phyloP scores from a whole-genome alignment of 2,329 filamentous ascomycete species.

The Trichoderma sp. region DNA sequence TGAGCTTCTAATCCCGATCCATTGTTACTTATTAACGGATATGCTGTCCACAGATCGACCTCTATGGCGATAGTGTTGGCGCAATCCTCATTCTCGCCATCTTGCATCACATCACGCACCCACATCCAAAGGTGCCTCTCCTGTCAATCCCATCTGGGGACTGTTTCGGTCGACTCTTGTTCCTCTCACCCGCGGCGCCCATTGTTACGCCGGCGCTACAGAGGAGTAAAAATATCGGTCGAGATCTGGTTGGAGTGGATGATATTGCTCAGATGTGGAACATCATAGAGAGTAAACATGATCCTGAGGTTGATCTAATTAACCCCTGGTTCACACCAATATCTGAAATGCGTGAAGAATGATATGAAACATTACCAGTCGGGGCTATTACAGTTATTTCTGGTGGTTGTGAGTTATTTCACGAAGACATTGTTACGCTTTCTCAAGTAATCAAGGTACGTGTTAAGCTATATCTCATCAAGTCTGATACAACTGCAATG shows the following conservation, averaged over 20 bases:
- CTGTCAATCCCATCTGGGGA: neutral
- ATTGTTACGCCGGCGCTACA: neutral
- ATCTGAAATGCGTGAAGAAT: neutral
- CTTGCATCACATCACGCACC: neutral
- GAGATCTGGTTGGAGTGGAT: neutral
- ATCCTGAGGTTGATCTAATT: neutral
- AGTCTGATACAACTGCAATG: neutral
- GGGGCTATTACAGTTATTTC: neutral
- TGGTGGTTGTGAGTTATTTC: neutral
- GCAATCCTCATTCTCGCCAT: neutral
- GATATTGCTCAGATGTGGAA: neutral
- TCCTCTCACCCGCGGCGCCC: neutral
- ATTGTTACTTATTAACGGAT: neutral
- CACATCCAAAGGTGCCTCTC: neutral
- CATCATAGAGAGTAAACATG: neutral
- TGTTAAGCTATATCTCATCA: neutral
- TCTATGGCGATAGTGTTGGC: neutral
- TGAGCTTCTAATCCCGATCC: neutral
- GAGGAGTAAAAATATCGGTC: neutral
- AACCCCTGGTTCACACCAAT: neutral
- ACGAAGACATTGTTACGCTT: neutral
- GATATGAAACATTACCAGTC: neutral
- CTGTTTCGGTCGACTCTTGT: neutral
- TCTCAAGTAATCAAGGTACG: conserved; percentile 2
- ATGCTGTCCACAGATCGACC: neutral